phyloP scores from a whole-genome alignment of 2,329 filamentous ascomycete species.

The Mollisia scopiformis region DNA sequence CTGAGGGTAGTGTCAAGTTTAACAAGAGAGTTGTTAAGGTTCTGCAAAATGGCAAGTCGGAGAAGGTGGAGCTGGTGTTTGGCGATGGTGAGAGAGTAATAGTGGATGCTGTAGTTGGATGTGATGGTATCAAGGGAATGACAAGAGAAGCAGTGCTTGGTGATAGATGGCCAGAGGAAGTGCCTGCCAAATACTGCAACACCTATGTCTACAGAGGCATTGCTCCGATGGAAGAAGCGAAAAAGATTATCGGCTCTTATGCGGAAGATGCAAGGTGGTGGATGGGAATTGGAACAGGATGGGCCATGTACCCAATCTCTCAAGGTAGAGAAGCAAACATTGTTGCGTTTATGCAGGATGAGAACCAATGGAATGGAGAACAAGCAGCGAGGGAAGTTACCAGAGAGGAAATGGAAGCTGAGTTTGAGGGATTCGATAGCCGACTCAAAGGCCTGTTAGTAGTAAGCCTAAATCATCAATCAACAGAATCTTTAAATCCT shows the following conservation, averaged over 20 bases:
- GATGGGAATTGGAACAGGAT: slow-evolving; percentile 46
- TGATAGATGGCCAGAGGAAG: slow-evolving; percentile 26
- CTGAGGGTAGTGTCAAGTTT: slow-evolving; percentile 35
- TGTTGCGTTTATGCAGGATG: slow-evolving; percentile 48
- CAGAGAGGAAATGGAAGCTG: slow-evolving; percentile 43
- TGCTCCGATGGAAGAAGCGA: slow-evolving; percentile 57
- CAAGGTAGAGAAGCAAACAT: slow-evolving; percentile 58
- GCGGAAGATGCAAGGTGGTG: slow-evolving; percentile 46
- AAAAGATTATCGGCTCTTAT: slow-evolving; percentile 44
- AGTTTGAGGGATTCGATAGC: slow-evolving; percentile 45
- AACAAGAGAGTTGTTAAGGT: slow-evolving; percentile 34
- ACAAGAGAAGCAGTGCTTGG: slow-evolving; percentile 54
- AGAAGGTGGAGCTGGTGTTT: slow-evolving; percentile 37
- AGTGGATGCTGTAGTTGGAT: slow-evolving; percentile 38
- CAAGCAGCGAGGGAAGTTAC: slow-evolving; percentile 42
- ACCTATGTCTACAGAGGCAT: slow-evolving; percentile 64
- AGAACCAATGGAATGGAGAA: slow-evolving; percentile 43
- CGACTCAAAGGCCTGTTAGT: slow-evolving; percentile 17
- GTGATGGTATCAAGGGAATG: slow-evolving; percentile 62
- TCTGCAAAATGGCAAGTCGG: slow-evolving; percentile 12
- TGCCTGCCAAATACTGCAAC: slow-evolving; percentile 47
- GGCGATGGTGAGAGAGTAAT: slow-evolving; percentile 43
- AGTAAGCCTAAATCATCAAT: slow-evolving; percentile 10
- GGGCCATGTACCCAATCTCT: slow-evolving; percentile 63
- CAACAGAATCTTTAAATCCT: neutral